phyloP scores from a whole-genome alignment of 495 filamentous ascomycete species.

The Penicillium argentinense region DNA sequence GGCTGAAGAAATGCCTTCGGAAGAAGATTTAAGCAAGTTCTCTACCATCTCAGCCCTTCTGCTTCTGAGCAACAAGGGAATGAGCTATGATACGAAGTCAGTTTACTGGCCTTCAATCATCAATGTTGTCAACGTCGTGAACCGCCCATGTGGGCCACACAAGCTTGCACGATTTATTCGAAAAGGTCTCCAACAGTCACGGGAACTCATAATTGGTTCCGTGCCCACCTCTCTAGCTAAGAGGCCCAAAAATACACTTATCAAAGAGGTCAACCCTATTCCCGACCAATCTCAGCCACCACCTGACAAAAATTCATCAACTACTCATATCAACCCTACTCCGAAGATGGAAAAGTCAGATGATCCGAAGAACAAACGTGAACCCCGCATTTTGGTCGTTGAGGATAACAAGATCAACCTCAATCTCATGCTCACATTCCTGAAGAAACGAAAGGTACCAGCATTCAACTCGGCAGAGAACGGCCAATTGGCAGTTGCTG shows the following conservation, averaged over 20 bases:
- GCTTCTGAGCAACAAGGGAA: conserved; percentile 29
- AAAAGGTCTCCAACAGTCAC: conserved; percentile 25
- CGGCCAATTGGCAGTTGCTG: conserved; percentile 48
- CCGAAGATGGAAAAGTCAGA: not conserved
- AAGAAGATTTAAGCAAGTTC: conserved; percentile 1
- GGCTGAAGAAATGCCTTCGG: conserved; percentile 28
- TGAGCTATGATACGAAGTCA: conserved; percentile 20
- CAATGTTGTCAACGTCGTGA: conserved; percentile 37
- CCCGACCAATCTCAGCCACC: no score
- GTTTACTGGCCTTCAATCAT: conserved; percentile 19
- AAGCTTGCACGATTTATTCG: conserved; percentile 57
- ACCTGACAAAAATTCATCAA: no score
- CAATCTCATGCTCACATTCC: conserved; percentile 58
- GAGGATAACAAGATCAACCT: conserved; percentile 76
- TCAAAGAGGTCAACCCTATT: not conserved
- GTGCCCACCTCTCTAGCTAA: not conserved
- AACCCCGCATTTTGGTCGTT: conserved; percentile 56
- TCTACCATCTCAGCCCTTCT: conserved; percentile 19
- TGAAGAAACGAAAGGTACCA: conserved; percentile 45
- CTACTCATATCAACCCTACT: no score
- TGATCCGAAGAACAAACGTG: not conserved
- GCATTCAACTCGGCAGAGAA: conserved; percentile 46
- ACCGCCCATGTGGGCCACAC: conserved; percentile 57
- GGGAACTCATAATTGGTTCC: not conserved
- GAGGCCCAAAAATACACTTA: not conserved